phyloP scores from a whole-genome alignment of 768 basidiomycete genomes.

The Naganishia randhawae region DNA sequence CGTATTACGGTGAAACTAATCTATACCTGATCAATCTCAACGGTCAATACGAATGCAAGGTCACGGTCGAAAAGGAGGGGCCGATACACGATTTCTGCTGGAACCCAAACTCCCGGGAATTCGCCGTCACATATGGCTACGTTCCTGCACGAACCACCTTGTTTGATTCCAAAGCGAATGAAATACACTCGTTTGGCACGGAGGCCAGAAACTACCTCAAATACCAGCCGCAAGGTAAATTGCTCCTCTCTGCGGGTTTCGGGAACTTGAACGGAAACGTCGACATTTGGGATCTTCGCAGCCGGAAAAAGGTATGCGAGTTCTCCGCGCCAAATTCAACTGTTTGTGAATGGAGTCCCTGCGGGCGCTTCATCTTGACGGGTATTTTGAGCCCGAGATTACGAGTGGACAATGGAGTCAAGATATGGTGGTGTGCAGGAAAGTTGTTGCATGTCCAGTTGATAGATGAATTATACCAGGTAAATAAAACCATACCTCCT shows the following conservation, averaged over 20 bases:
- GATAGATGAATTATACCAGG: constrained; percentile 84
- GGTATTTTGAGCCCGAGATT: constrained; percentile 92
- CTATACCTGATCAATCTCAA: constrained; percentile 86
- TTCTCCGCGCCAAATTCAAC: constrained; percentile 90
- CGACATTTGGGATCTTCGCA: constrained; percentile 84
- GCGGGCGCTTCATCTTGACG: constrained; percentile 86
- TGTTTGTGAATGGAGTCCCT: constrained; percentile 90
- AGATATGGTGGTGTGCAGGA: constrained; percentile 90
- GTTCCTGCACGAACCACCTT: constrained; percentile 93
- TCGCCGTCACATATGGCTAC: constrained; percentile 91
- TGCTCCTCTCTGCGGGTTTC: constrained; percentile 87
- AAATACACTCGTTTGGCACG: constrained; percentile 83
- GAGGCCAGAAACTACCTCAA: constrained; percentile 86
- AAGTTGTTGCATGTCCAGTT: constrained; percentile 77
- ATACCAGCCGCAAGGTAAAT: constrained; percentile 87
- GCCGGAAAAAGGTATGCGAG: constrained; percentile 68
- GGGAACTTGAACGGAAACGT: constrained; percentile 94
- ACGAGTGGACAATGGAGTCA: constrained; percentile 95
- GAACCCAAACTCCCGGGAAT: constrained; percentile 96
- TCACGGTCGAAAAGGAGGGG: constrained; percentile 80
- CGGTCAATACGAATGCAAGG: constrained; percentile 88
- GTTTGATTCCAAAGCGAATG: constrained; percentile 83
- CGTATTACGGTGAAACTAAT: constrained; percentile 96
- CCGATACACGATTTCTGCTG: constrained; percentile 94
- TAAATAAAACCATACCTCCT: constrained; percentile 26